Evolutionary conservation across 495 filamentous ascomycete genomes (phyloP), one percentile per base, ranked within the genome.

Genomic region (Astrothelium macrocarpum): DNA sequence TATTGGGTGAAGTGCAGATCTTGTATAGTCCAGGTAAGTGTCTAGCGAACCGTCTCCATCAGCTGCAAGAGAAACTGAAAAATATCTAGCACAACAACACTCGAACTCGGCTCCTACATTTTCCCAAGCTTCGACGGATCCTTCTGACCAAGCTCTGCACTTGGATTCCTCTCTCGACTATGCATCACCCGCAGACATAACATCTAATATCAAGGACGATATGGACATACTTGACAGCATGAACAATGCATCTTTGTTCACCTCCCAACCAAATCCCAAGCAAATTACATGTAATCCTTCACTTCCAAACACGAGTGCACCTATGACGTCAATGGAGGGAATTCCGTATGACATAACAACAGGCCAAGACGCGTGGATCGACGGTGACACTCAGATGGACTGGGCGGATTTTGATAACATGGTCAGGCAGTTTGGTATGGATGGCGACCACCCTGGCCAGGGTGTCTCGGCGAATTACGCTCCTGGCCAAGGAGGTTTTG

Each of bases 331-430:
- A 3, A 12, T 25, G 20, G 49, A 56, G 49, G 49, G 49, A 26
- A 56, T 56, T 16, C 49, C 49, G 9, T 56, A n/a, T 1, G 49
- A 56, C 25, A 28, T 56, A 11, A 56, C 49, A 29, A 56, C 49
- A 10, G 49, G 49, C 20, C 49, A 56, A 16, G 49, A 56, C 49
- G 49, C 20, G 2, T 56, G 59, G 31, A 60, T 36, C 36, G 59
- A 43, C 2, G 59, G 36, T 5, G 59, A 60, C n/a, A 23, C 36
- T 9, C 32, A 43, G 59, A 2, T 69, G 29, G 68, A 69, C 39
- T 71, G 69, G 69, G 65, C 65, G 16, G 64, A 63, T 36, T 71
- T 65, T 63, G 67, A 69, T 53, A 32, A 69, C 61, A 64, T 71
- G n/a, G 67, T 69, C 1, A 34, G 63, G 58, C 67, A 71, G 53